Conservation (phyloP, 2,329 filamentous ascomycete genomes). For the Botrytis byssoidea region DNA sequence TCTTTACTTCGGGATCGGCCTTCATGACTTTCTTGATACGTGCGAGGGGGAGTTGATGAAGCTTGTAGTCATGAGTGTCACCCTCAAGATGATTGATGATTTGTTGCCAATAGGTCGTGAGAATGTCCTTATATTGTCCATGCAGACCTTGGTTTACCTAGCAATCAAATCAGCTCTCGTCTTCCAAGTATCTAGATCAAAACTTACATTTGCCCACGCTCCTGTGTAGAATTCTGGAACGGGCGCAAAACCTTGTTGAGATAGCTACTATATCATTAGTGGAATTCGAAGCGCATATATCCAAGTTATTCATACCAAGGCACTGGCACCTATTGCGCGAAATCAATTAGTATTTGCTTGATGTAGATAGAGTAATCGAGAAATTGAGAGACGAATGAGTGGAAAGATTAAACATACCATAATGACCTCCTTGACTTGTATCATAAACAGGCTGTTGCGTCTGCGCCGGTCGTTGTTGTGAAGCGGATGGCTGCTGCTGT, state of each 20-base stretch:
- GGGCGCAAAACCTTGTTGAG: slow-evolving; percentile 83
- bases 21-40: slow-evolving; percentile 99
- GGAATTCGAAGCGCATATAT: slow-evolving; percentile 15
- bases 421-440: slow-evolving; percentile 71
- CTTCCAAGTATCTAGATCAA: slow-evolving; percentile 17
- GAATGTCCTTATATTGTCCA: slow-evolving; percentile 90
- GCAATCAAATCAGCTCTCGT: slow-evolving; percentile 30
- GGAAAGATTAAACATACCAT: slow-evolving; percentile 54
- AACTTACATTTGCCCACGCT: slow-evolving; percentile 86
- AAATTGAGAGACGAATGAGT: background rate
- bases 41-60: slow-evolving; percentile 94
- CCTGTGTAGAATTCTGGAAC: slow-evolving; percentile 87
- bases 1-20: slow-evolving; percentile 97
- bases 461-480: slow-evolving; percentile 19
- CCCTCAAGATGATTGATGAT: slow-evolving; percentile 93
- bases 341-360: slow-evolving; percentile 33
- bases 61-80: slow-evolving; percentile 96
- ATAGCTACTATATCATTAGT: slow-evolving; percentile 59
- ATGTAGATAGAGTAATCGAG: background rate
- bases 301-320: slow-evolving; percentile 54
- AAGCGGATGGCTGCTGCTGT: slow-evolving; percentile 50
- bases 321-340: slow-evolving; percentile 58
- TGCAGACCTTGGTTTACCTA: slow-evolving; percentile 94
- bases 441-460: slow-evolving; percentile 61
- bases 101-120: slow-evolving; percentile 99